A percentile compares a stretch with the other conserved stretches of the same genome.
Evolutionary conservation across 192 early-diverging fungal genomes (phyloP).

Genomic region (Umbelopsis ramanniana): DNA sequence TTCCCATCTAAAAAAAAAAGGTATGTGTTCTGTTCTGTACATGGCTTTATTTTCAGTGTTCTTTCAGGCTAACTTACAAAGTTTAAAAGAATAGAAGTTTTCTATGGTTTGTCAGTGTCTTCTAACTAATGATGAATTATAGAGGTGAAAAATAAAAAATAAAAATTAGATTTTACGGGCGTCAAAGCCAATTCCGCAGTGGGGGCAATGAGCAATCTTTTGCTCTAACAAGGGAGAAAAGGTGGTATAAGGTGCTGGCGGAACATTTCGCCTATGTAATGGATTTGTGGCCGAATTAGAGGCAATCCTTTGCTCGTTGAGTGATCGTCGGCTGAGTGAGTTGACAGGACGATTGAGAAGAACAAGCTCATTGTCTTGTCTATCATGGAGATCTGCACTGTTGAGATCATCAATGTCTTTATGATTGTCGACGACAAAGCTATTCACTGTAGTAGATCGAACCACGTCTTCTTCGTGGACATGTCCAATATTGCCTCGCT

Average conservation of each 20-base stretch:
- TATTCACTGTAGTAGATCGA: not conserved
- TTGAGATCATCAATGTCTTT: not conserved
- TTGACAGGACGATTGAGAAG: not conserved
- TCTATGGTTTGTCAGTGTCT: too few relatives aligned
- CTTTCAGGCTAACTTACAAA: too few relatives aligned
- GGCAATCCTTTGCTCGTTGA: not conserved
- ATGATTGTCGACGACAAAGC: not conserved
- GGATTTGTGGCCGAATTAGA: not conserved
- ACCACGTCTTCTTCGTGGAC: conserved; percentile 10
- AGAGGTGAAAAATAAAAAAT: not conserved
- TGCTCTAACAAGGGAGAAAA: not conserved
- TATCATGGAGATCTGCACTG: not conserved
- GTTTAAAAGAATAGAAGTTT: too few relatives aligned
- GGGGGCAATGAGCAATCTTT: not conserved
- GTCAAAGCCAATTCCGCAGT: conserved; percentile 6
- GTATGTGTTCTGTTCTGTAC: not conserved
- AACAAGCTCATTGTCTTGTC: not conserved
- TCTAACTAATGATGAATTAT: too few relatives aligned
- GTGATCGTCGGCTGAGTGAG: not conserved
- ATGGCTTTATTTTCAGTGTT: not conserved
- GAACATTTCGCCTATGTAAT: not conserved
- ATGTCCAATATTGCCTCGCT: not conserved
- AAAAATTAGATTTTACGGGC: not conserved
- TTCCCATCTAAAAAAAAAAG: not conserved
- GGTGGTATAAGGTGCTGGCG: not conserved